Conservation (phyloP, 2,329 filamentous ascomycete species). For the Fusarium lateritium region DNA sequence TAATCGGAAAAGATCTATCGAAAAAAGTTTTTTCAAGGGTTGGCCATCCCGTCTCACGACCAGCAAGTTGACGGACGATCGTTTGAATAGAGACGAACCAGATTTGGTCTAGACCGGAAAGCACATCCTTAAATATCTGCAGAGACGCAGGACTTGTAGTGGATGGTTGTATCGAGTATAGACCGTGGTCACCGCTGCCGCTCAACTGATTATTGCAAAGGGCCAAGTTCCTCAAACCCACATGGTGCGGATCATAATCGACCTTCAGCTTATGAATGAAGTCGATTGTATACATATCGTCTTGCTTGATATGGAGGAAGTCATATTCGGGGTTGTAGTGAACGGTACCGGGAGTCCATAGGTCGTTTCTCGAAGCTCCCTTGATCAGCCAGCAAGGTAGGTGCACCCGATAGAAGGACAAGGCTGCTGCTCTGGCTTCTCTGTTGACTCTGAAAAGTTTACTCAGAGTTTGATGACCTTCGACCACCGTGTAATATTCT, state of each 20-base stretch:
- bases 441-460: neutral
- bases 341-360: neutral
- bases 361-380: fast-evolving
- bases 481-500: neutral
- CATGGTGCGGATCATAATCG: neutral
- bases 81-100: neutral
- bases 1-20: neutral
- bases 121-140: neutral
- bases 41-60: neutral
- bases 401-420: neutral
- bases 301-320: neutral
- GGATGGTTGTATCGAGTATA: neutral
- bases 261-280: neutral
- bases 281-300: neutral
- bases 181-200: fast-evolving
- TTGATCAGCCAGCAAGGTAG: neutral
- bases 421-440: neutral
- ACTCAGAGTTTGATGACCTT: neutral
- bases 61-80: too few species aligned
- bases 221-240: neutral
- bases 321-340: slow-evolving; percentile 6
- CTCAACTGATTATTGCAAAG: neutral
- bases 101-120: neutral
- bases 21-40: neutral
- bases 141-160: neutral